These are phyloP conservation scores for Ogataea henricii DNA, from an alignment of 805 yeast genomes.

Conservation along the genomic window DNA sequence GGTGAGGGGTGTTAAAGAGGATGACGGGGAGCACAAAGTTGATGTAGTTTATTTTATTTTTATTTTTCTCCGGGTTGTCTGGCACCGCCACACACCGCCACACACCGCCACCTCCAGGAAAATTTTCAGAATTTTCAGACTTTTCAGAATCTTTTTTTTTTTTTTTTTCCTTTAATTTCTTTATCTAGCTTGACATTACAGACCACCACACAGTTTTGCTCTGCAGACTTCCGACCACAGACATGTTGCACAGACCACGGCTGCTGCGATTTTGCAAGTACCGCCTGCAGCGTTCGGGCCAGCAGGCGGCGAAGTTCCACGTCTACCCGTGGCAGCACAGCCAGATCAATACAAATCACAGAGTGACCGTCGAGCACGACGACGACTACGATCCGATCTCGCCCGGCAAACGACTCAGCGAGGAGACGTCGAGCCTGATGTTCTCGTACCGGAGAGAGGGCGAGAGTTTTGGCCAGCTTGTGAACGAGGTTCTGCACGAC, in stretches of 20 bases:
- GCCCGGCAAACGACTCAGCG: conserved; percentile 23
- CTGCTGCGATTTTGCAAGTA: conserved; percentile 1
- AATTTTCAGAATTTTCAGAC: not conserved
- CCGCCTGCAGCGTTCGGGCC: not conserved
- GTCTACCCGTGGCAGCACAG: not conserved
- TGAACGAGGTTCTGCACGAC: conserved; percentile 39
- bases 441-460: conserved; percentile 41
- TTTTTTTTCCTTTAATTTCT: not conserved
- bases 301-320: not conserved
- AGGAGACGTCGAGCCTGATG: conserved; percentile 29
- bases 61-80: not conserved
- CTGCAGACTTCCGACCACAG: not conserved
- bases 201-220: not conserved
- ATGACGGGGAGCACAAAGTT: not conserved
- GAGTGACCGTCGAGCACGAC: conserved; percentile 28
- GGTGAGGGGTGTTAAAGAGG: no score
- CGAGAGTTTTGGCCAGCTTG: conserved; percentile 46
- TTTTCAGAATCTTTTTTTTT: not conserved
- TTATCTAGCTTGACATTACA: not conserved
- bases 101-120: conserved; percentile 1
- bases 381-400: conserved; percentile 22
- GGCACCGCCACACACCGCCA: not conserved
- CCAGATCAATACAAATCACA: conserved; percentile 5
- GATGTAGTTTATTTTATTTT: not conserved
- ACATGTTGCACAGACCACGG: not conserved